Evolutionary conservation across 805 yeast species (phyloP).

Genomic region (Wickerhamiella parazyma): DNA sequence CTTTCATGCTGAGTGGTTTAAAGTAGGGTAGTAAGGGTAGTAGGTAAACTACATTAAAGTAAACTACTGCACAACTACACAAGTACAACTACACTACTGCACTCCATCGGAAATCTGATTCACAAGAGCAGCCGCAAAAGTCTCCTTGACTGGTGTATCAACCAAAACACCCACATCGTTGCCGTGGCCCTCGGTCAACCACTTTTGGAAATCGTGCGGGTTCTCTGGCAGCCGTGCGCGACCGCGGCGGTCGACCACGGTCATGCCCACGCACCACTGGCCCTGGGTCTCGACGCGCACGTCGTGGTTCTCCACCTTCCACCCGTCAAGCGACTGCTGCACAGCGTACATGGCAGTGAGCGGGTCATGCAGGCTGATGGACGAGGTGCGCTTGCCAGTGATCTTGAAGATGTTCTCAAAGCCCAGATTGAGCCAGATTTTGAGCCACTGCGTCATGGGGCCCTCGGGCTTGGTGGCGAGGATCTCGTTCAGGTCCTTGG

Average conservation of each 20-base stretch:
- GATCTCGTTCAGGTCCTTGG: constrained; percentile 14
- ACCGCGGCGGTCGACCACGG: constrained; percentile 27
- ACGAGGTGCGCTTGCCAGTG: constrained; percentile 15
- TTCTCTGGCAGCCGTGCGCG: constrained; percentile 16
- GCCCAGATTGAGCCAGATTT: constrained; percentile 23
- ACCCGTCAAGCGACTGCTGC: constrained; percentile 13
- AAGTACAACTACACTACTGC: not conserved
- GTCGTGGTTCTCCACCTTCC: constrained; percentile 20
- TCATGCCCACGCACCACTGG: constrained; percentile 28
- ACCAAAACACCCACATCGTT: constrained; percentile 16
- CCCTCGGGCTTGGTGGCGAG: constrained; percentile 17
- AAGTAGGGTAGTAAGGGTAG: too few relatives aligned
- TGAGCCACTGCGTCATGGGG: constrained; percentile 27
- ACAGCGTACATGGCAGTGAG: constrained; percentile 27
- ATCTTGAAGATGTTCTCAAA: constrained; percentile 17
- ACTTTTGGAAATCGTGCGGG: constrained; percentile 18
- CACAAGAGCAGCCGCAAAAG: constrained; percentile 11
- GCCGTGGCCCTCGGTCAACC: constrained; percentile 20
- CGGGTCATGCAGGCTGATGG: constrained; percentile 29
- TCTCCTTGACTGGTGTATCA: constrained; percentile 16
- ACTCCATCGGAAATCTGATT: constrained; percentile 1
- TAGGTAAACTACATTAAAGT: too few relatives aligned
- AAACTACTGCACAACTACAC: too few relatives aligned
- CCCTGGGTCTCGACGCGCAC: constrained; percentile 30
- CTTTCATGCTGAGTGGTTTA: constrained; percentile 7